These are phyloP conservation scores for Xylaria intraflava DNA, from an alignment of 495 filamentous ascomycete genomes.

Conservation along the genomic window DNA sequence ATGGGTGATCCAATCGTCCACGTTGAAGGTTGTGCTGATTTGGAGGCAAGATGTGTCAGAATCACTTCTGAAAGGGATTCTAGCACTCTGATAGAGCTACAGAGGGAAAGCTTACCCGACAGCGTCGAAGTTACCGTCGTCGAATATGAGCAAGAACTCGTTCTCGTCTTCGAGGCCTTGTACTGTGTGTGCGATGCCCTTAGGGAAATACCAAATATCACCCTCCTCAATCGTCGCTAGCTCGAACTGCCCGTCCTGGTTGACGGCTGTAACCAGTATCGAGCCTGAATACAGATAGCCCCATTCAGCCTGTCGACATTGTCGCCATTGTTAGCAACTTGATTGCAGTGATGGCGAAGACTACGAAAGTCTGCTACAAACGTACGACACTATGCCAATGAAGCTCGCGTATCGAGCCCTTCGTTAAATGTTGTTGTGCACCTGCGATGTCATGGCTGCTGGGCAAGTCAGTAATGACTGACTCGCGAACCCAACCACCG, in stretches of 20 bases:
- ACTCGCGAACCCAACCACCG: constrained; percentile 60
- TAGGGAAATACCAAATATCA: constrained; percentile 65
- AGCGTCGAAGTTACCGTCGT: constrained; percentile 51
- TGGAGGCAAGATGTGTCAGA: not conserved
- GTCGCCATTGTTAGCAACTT: not conserved
- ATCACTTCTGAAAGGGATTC: not conserved
- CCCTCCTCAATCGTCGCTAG: constrained; percentile 50
- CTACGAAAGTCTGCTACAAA: not conserved
- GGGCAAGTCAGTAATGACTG: constrained; percentile 54
- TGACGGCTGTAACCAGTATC: constrained; percentile 51
- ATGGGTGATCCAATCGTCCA: constrained; percentile 59
- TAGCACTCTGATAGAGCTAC: too few relatives aligned
- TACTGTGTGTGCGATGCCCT: constrained; percentile 55
- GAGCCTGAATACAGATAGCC: constrained; percentile 54
- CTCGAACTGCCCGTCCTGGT: constrained; percentile 51
- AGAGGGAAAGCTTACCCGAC: constrained; percentile 24
- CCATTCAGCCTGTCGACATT: constrained; percentile 51
- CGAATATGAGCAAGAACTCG: constrained; percentile 61
- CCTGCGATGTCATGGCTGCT: constrained; percentile 55
- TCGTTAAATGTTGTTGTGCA: constrained; percentile 57
- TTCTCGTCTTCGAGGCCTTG: constrained; percentile 53
- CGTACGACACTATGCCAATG: constrained; percentile 61
- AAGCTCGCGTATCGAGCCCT: constrained; percentile 56
- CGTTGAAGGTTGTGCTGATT: constrained; percentile 52
- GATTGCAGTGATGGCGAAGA: not conserved